Evolutionary conservation across 2,329 filamentous ascomycete genomes (phyloP), one percentile per base, ranked within the genome.

Genomic region (Epichloe gansuensis): DNA sequence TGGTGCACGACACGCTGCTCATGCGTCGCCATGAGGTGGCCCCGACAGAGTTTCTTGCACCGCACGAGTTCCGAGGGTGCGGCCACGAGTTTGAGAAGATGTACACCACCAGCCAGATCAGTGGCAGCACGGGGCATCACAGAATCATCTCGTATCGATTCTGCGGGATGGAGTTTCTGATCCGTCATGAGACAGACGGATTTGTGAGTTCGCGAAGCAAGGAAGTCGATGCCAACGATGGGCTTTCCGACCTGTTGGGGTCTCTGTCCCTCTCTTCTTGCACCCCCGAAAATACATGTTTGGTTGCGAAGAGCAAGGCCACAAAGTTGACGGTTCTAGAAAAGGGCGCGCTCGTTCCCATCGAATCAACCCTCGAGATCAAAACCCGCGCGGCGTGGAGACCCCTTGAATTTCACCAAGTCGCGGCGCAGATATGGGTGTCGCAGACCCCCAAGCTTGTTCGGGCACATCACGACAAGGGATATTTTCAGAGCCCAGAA

Each of bases 391-490:
- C 63, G n/a, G 36, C 41, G 4, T 56, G 63, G 31, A 69, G 63
- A 42, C 58, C 50, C 23, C 55, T 75, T 15, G n/a, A 54, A 2
- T 49, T 73, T 11, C 0, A 56, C 9, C 63, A 72, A 5, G 57
- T 73, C 35, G 63, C 63, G 25, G 54, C 69, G 2, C 71, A 74
- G 59, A 64, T 75, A 25, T 75, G 71, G 71, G 55, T 65, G 15
- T 74, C 69, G 5, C 71, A 75, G 59, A 75, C 72, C 1, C 66
- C 68, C 1, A 71, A 70, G 41, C 68, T 75, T 36, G 69, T 74
- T n/a, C 65, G 67, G 34, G 71, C 70, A 1, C 71, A 72, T 54
- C 69, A 74, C 54, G 44, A 56, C 3, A 51, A 53, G 2, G 71
- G 71, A 36, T 17, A 50, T 1, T 75, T 75, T 54, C 15, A 52